Conservation (phyloP, 306 rosid species). For the Prunus persica region Prunus_persica_NCBIv2 NC_034011.1:24098001-24098500, state of each 20-base stretch:
- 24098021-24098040: no score
- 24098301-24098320: background rate
- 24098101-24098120: no score
- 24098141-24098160: background rate
- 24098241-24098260: no score
- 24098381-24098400: background rate
- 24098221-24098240: no score
- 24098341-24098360: background rate
- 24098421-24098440: background rate
- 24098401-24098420: background rate
- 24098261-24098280: background rate
- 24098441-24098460: background rate
- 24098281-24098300: background rate
- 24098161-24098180: slow-evolving; percentile 3
- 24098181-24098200: background rate
- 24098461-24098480: no score
- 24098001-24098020: no score
- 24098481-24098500: no score
- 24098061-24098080: no score
- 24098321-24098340: background rate
- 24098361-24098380: background rate
- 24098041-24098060: no score
- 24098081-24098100: no score
- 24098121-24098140: background rate
- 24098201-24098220: background rate